These are phyloP conservation scores for Bisporella sp. DNA, from an alignment of 2,329 filamentous ascomycete species.

Conservation along the genomic window DNA sequence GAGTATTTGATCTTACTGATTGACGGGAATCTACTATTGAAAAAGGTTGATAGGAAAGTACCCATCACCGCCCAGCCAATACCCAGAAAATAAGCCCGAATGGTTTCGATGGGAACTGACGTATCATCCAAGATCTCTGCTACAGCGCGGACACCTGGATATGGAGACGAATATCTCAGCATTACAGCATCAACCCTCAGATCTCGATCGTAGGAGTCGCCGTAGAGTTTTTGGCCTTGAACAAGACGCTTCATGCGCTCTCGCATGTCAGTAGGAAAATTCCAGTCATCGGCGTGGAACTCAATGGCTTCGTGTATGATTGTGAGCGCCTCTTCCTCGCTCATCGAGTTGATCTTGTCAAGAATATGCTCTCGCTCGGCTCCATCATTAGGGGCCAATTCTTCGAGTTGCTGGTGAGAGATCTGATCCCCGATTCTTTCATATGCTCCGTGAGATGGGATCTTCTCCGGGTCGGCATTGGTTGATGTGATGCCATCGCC, in stretches of 20 bases:
- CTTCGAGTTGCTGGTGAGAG: constrained; percentile 32
- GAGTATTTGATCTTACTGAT: constrained; percentile 22
- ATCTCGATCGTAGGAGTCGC: constrained; percentile 35
- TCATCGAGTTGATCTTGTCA: constrained; percentile 35
- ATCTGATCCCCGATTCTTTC: constrained; percentile 30
- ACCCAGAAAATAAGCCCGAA: constrained; percentile 36
- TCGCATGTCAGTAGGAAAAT: constrained; percentile 36
- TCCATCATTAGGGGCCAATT: constrained; percentile 32
- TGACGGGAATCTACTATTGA: constrained; percentile 34
- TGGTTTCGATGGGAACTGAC: constrained; percentile 32
- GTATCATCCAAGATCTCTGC: constrained; percentile 31
- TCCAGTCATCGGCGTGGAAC: constrained; percentile 38
- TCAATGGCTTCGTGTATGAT: constrained; percentile 32
- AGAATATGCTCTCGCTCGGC: constrained; percentile 37
- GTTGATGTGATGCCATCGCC: constrained; percentile 4
- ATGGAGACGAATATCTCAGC: constrained; percentile 33
- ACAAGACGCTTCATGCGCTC: constrained; percentile 34
- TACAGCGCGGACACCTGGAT: constrained; percentile 36
- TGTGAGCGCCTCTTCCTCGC: constrained; percentile 34
- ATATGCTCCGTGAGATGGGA: constrained; percentile 3
- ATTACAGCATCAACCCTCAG: constrained; percentile 33
- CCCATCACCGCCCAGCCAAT: constrained; percentile 33
- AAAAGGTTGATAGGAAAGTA: constrained; percentile 35
- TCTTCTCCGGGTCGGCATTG: constrained; percentile 25
- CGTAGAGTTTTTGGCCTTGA: constrained; percentile 32